Evolutionary conservation across 2,329 filamentous ascomycete genomes (phyloP), one percentile per base, ranked within the genome.

Genomic region (Xylaria sp.): DNA sequence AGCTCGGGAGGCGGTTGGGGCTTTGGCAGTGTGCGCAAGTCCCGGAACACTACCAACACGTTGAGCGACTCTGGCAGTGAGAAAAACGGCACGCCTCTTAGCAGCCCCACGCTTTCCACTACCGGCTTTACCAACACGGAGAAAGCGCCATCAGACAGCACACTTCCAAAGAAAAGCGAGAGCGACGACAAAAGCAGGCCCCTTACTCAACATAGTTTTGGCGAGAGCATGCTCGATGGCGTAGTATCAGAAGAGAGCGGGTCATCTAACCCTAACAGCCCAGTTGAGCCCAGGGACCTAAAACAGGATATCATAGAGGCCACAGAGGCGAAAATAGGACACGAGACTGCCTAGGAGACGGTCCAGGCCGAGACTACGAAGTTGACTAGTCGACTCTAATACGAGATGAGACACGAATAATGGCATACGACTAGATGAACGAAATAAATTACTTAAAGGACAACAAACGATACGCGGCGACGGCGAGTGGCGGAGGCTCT

Each of bases 161-260:
- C 69, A 15, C 64, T 63, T 39, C 68, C 69, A 32, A 70, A 71
- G 43, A 48, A 67, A 7, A 75, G 73, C 65, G 71, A 76, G 66
- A 70, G 71, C 12, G 64, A 69, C 56, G 72, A 74, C 10, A 69
- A 72, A 43, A 58, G 65, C 28, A 70, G 81, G 53, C 81, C 81
- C 15, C 68, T 72, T 20, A 82, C 80, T 41, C 81, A 82, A 65
- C 79, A 77, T 48, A 83, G 82, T 68, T 83, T 83, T 62, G 80
- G 79, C 56, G 83, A 85, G 72, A 83, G 82, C 63, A 77, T 84
- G 34, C 78, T 84, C 25, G 84, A 83, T 7, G 78, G 75, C 0
- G 80, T 76, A 3, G 71, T 63, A 15, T 76, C 76, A 15, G 73
- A 55, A 2, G 74, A 73, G n/a, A 75, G 72, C 41, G 70, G 66